A percentile compares a stretch with the other conserved stretches of the same genome.
Conservation (phyloP, 169 alveolate species). For the Plasmodium adleri region DNA sequence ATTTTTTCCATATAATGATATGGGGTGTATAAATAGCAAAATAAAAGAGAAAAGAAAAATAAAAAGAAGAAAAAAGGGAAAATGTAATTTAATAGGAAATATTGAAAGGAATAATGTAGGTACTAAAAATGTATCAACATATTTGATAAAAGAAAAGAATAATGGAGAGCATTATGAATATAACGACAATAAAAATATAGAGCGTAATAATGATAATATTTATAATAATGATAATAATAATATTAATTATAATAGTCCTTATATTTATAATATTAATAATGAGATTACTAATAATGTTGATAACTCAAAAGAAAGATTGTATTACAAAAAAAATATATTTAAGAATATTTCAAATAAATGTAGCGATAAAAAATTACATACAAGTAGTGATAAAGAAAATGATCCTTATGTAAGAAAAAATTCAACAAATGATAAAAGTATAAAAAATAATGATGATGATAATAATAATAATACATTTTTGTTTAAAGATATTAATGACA, state of each 20-base stretch:
- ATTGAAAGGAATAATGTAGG: background rate
- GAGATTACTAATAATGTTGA: too few species aligned
- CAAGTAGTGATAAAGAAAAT: too few species aligned
- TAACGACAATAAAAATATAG: constrained; percentile 3
- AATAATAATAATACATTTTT: background rate
- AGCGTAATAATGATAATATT: background rate
- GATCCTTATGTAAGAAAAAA: background rate
- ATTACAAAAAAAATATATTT: too few species aligned
- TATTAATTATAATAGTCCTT: too few species aligned
- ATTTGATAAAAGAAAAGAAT: too few species aligned
- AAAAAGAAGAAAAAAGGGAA: background rate
- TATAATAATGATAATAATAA: background rate
- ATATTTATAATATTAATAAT: too few species aligned
- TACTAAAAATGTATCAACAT: too few species aligned
- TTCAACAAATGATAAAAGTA: background rate
- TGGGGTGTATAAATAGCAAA: constrained; percentile 76
- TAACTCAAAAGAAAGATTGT: too few species aligned
- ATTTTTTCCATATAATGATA: constrained; percentile 47
- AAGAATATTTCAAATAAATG: too few species aligned
- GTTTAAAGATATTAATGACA: background rate
- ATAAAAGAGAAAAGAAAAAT: constrained; percentile 37
- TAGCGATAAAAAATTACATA: too few species aligned
- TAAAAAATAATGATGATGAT: background rate
- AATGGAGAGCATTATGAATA: too few species aligned
- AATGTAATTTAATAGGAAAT: background rate